Evolutionary conservation across 2,329 filamentous ascomycete species (phyloP).

Genomic region (Claviceps arundinis): DNA sequence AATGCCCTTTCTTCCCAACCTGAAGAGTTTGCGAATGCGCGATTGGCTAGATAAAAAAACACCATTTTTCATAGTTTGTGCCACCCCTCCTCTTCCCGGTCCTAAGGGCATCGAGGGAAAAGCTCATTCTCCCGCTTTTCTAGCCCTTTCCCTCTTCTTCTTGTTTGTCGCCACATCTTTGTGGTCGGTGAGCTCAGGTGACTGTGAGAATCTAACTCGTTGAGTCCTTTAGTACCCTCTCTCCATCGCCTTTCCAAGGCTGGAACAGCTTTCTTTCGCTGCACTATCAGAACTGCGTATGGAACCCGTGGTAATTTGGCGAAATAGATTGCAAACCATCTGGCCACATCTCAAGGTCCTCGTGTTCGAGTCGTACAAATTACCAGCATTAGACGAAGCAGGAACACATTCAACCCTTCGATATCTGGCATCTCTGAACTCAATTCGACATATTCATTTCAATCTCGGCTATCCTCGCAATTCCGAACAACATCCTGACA

Average conservation of each 20-base stretch:
- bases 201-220: neutral
- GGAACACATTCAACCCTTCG: conserved; percentile 7
- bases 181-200: too few relatives aligned
- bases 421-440: conserved; percentile 14
- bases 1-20: conserved; percentile 13
- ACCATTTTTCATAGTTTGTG: conserved; percentile 4
- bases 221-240: conserved; percentile 11
- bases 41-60: conserved; percentile 7
- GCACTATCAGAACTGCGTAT: too few relatives aligned
- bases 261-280: too few relatives aligned
- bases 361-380: conserved; percentile 3
- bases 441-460: conserved; percentile 19
- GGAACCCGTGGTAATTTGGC: neutral
- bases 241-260: conserved; percentile 8
- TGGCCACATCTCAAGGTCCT: conserved; percentile 8
- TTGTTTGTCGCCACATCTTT: too few relatives aligned
- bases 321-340: conserved; percentile 8
- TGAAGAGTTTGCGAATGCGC: conserved; percentile 16
- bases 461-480: conserved; percentile 1
- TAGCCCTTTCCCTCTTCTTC: too few relatives aligned
- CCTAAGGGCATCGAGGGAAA: too few relatives aligned
- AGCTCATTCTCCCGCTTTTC: too few relatives aligned
- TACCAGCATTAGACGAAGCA: too few relatives aligned
- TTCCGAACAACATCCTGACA: conserved; percentile 8
- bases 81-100: neutral